Evolutionary conservation across 1,139 yeast genomes (phyloP).

Genomic region (Nakaseomyces sp.): DNA sequence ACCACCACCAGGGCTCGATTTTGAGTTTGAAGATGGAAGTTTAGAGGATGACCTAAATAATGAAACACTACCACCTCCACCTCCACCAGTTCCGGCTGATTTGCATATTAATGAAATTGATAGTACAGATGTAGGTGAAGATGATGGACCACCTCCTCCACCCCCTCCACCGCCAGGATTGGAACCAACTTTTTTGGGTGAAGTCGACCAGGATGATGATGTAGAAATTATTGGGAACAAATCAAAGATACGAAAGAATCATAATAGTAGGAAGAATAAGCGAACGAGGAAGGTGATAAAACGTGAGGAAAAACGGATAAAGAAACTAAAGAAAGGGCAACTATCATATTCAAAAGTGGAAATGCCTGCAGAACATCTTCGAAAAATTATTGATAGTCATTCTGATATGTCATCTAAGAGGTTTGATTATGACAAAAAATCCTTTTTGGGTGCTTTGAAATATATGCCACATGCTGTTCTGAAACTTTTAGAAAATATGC

Average conservation of each 20-base stretch:
- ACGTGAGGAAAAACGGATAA: conserved; percentile 22
- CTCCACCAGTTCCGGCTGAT: conserved; percentile 8
- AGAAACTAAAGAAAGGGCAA: conserved; percentile 34
- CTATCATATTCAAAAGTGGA: conserved; percentile 59
- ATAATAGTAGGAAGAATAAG: neutral
- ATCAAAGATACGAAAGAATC: conserved; percentile 1
- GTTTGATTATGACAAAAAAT: conserved; percentile 78
- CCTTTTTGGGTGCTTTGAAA: conserved; percentile 84
- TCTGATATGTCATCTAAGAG: conserved; percentile 76
- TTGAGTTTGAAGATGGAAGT: conserved; percentile 10
- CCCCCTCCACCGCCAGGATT: conserved; percentile 9
- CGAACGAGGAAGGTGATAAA: conserved; percentile 9
- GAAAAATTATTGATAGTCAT: conserved; percentile 77
- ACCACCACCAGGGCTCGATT: conserved; percentile 15
- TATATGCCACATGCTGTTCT: conserved; percentile 93
- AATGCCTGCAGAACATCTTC: conserved; percentile 90
- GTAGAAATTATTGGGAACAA: conserved; percentile 6
- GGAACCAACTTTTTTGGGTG: neutral
- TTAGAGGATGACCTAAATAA: neutral
- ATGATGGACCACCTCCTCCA: conserved; percentile 7
- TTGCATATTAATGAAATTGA: neutral
- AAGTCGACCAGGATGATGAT: neutral
- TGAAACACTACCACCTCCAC: neutral
- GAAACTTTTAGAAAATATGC: conserved; percentile 89
- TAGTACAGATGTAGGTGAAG: neutral